A percentile compares a stretch with the other conserved stretches of the same genome.
Conservation (phyloP, 768 basidiomycete genomes). For the Amanita thiersii region DNA sequence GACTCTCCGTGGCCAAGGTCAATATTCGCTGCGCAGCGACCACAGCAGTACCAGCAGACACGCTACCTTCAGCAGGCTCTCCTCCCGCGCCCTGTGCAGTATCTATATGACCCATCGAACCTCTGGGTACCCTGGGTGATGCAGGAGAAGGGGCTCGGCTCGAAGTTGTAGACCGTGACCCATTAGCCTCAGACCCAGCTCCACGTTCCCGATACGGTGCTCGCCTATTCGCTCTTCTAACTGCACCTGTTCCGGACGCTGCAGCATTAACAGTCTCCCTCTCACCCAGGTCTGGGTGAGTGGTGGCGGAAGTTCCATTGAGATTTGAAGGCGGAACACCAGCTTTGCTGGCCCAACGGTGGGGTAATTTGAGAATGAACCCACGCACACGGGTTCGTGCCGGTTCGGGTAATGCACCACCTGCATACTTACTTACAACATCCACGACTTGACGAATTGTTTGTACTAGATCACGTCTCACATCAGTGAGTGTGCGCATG, state of each 20-base stretch:
- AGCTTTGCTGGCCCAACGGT: slow-evolving; percentile 59
- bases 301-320: not conserved
- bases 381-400: slow-evolving; percentile 65
- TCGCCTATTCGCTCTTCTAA: slow-evolving; percentile 22
- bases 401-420: slow-evolving; percentile 79
- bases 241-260: slow-evolving; percentile 22
- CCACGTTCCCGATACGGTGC: slow-evolving; percentile 32
- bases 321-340: slow-evolving; percentile 14
- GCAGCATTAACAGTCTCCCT: slow-evolving; percentile 26
- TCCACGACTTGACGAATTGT: slow-evolving; percentile 88
- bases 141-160: slow-evolving; percentile 19
- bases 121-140: slow-evolving; percentile 10
- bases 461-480: slow-evolving; percentile 78
- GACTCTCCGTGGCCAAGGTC: slow-evolving; percentile 80
- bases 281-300: slow-evolving; percentile 13
- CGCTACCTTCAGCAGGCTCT: slow-evolving; percentile 10
- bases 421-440: slow-evolving; percentile 79
- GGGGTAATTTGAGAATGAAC: slow-evolving; percentile 75
- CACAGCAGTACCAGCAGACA: slow-evolving; percentile 48
- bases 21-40: slow-evolving; percentile 76
- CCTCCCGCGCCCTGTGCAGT: slow-evolving; percentile 8
- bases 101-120: slow-evolving; percentile 8
- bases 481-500: slow-evolving; percentile 60
- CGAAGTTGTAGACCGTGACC: slow-evolving; percentile 18
- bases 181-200: slow-evolving; percentile 18